Percentiles rank a stretch among this genome's conserved stretches.
Evolutionary conservation across 768 basidiomycete genomes (phyloP).

Genomic region (Cubamyces lactineus): DNA sequence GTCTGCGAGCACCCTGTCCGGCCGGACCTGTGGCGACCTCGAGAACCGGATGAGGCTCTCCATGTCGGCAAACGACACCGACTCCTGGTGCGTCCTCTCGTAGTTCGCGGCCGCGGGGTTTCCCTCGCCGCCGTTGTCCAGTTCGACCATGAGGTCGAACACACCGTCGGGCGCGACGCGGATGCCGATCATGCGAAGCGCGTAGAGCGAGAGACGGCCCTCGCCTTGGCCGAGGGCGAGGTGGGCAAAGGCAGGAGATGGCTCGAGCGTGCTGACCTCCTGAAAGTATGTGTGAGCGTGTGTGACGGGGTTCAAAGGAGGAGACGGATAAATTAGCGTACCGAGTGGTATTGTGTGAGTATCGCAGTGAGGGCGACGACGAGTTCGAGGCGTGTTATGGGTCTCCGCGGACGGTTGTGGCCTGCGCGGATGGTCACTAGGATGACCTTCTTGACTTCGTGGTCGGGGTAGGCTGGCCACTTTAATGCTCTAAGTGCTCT

Average conservation of each 20-base stretch:
- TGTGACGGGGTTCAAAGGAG: not conserved
- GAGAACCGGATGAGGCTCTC: not conserved
- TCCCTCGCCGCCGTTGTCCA: not conserved
- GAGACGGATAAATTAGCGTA: not conserved
- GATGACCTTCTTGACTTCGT: slow-evolving; percentile 4
- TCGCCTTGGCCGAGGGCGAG: slow-evolving; percentile 15
- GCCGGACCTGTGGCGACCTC: not conserved
- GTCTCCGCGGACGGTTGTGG: slow-evolving; percentile 2
- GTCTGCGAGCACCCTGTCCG: no score
- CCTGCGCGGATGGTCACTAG: slow-evolving; percentile 1
- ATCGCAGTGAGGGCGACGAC: slow-evolving; percentile 5
- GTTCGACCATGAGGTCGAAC: slow-evolving; percentile 14
- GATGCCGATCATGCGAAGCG: slow-evolving; percentile 18
- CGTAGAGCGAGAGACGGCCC: slow-evolving; percentile 18
- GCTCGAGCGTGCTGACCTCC: slow-evolving; percentile 17
- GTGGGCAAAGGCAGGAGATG: slow-evolving; percentile 7
- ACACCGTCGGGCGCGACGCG: slow-evolving; percentile 8
- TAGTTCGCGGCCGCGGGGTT: not conserved
- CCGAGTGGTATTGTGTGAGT: slow-evolving; percentile 14
- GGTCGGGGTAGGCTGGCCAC: slow-evolving; percentile 21
- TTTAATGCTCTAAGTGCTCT: not conserved
- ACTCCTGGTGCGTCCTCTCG: not conserved
- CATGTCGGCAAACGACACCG: not conserved
- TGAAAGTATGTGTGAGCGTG: not conserved
- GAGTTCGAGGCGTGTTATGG: slow-evolving; percentile 11